Conservation (phyloP, 352 stramenopile species). For the Pythium vanterpoolii region DNA sequence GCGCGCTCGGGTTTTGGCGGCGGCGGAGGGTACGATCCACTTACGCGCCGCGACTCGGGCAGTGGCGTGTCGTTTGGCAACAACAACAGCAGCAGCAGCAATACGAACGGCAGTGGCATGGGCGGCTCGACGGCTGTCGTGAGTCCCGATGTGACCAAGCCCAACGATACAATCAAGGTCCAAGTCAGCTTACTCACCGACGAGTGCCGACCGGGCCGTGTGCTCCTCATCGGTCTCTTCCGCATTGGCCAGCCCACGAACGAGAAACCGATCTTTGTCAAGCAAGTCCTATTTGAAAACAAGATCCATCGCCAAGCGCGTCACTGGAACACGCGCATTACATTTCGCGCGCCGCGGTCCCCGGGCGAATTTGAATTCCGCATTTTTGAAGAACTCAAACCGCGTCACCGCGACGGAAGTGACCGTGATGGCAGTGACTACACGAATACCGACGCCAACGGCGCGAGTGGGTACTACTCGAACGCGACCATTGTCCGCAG, state of each 20-base stretch:
- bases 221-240: constrained; percentile 77
- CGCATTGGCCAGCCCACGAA: constrained; percentile 68
- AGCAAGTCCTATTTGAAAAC: constrained; percentile 80
- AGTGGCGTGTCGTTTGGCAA: constrained; percentile 26
- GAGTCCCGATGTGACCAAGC: constrained; percentile 58
- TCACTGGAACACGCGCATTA: constrained; percentile 74
- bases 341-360: constrained; percentile 72
- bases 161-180: constrained; percentile 79
- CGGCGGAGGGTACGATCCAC: constrained; percentile 19
- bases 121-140: constrained; percentile 28
- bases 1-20: constrained; percentile 11
- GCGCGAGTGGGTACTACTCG: constrained; percentile 40
- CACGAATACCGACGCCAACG: constrained; percentile 27
- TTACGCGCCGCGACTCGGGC: constrained; percentile 13
- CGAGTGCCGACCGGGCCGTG: constrained; percentile 51
- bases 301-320: constrained; percentile 62
- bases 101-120: constrained; percentile 2
- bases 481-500: constrained; percentile 67
- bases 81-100: constrained; percentile 8
- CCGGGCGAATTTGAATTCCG: constrained; percentile 83
- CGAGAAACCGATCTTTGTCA: constrained; percentile 83
- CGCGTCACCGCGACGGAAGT: constrained; percentile 22
- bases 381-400: constrained; percentile 70
- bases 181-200: constrained; percentile 58
- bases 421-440: constrained; percentile 34